Percentiles rank a stretch among this genome's conserved stretches.
Conservation (phyloP, 768 basidiomycete species). For the Auricularia cornea region DNA sequence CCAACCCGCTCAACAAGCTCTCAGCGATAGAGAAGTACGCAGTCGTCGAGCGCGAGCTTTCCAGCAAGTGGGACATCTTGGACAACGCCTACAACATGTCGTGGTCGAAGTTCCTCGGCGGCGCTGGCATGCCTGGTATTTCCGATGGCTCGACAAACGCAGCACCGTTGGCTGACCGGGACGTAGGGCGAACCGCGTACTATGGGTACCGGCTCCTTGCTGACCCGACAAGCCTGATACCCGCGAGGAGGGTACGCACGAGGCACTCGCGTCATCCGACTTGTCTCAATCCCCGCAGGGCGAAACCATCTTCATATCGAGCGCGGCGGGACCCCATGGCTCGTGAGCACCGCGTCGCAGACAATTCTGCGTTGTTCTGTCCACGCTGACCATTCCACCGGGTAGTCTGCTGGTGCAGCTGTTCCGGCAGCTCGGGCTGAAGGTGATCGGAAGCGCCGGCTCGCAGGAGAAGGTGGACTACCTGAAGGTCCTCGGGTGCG, state of each 20-base stretch:
- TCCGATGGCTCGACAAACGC: constrained; percentile 7
- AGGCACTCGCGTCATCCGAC: neutral
- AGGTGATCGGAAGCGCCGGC: constrained; percentile 65
- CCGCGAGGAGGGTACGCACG: constrained; percentile 10
- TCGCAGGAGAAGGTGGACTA: constrained; percentile 66
- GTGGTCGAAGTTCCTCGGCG: constrained; percentile 11
- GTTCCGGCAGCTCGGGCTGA: constrained; percentile 36
- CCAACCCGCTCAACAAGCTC: constrained; percentile 7
- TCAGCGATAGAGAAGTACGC: neutral
- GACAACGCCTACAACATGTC: neutral
- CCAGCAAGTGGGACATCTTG: neutral
- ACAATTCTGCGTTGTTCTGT: too few relatives aligned
- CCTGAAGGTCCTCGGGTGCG: constrained; percentile 50
- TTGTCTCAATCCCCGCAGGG: constrained; percentile 14
- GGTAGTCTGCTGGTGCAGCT: constrained; percentile 31
- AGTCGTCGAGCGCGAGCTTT: neutral
- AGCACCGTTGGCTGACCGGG: neutral
- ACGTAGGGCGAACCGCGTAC: constrained; percentile 9
- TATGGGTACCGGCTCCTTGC: constrained; percentile 11
- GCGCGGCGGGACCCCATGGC: constrained; percentile 28
- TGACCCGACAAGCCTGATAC: constrained; percentile 14
- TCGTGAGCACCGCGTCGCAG: constrained; percentile 17
- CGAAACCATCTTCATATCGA: constrained; percentile 29
- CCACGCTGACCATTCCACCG: neutral
- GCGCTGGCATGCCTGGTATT: constrained; percentile 25